Evolutionary conservation across 2,329 filamentous ascomycete genomes (phyloP).

Genomic region (Beauveria caledonica): DNA sequence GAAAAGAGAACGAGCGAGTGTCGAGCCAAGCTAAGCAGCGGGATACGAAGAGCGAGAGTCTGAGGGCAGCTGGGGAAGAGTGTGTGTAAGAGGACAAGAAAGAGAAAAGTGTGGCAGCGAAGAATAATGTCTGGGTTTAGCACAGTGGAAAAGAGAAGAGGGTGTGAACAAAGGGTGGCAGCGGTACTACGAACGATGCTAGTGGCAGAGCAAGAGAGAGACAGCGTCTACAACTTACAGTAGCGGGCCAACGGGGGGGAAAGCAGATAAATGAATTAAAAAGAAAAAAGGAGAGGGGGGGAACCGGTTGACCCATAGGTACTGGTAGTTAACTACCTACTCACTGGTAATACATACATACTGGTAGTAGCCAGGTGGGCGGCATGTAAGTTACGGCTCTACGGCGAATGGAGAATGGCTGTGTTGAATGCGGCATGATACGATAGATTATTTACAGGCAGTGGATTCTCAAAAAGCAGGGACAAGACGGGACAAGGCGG

Average conservation of each 20-base stretch:
- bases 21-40: constrained; percentile 8
- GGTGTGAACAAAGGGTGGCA: background rate
- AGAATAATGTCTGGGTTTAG: constrained; percentile 7
- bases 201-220: background rate
- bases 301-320: no score
- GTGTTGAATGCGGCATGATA: no score
- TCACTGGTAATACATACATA: no score
- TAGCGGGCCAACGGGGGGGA: background rate
- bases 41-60: background rate
- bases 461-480: no score
- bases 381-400: no score
- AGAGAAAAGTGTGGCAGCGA: constrained; percentile 8
- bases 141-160: background rate
- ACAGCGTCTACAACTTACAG: background rate
- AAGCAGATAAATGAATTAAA: no score
- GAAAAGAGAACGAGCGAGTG: constrained; percentile 1
- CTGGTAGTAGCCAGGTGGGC: no score
- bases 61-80: background rate
- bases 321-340: no score
- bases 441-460: no score
- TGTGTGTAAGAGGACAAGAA: constrained; percentile 9
- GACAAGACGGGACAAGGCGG: no score
- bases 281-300: no score
- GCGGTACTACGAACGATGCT: constrained; percentile 5
- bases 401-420: no score